These are phyloP conservation scores for Sphagnum fallax DNA, from an alignment of 228 moss, liverwort and hornwort species.

Conservation along the genomic window DNA sequence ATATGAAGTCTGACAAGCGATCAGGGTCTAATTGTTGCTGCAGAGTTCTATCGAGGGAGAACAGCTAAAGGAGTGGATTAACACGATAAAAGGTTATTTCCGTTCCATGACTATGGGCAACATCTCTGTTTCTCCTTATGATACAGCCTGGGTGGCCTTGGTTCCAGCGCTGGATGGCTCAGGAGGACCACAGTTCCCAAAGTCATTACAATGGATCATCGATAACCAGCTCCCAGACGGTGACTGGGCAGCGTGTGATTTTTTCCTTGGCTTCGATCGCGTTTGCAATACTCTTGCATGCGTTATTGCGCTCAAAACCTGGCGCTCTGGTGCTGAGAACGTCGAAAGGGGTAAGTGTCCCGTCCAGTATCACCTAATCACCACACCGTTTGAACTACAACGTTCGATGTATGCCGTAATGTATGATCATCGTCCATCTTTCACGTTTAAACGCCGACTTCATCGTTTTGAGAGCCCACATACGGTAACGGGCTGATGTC, in stretches of 20 bases:
- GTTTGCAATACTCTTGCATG: conserved; percentile 56
- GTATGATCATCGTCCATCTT: neutral
- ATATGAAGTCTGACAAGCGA: neutral
- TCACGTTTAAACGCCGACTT: neutral
- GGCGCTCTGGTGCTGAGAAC: conserved; percentile 37
- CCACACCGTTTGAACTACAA: neutral
- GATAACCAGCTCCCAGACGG: conserved; percentile 63
- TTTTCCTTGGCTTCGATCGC: conserved; percentile 59
- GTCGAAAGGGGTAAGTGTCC: conserved; percentile 29
- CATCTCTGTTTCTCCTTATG: conserved; percentile 61
- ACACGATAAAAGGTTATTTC: conserved; percentile 36
- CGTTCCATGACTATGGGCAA: conserved; percentile 42
- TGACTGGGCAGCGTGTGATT: conserved; percentile 54
- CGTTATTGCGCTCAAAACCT: conserved; percentile 54
- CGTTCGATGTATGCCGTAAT: neutral
- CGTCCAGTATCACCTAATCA: neutral
- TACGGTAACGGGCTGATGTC: neutral
- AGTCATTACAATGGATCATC: conserved; percentile 61
- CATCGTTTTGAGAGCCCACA: neutral
- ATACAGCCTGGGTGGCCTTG: conserved; percentile 86
- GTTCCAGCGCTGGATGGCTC: conserved; percentile 65
- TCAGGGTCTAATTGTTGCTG: conserved; percentile 3
- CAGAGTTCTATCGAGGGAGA: conserved; percentile 21
- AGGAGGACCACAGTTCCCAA: conserved; percentile 54
- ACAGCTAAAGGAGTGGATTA: conserved; percentile 45